A percentile compares a stretch with the other conserved stretches of the same genome.
Evolutionary conservation across 768 basidiomycete species (phyloP).

Genomic region (Mycena crocata): DNA sequence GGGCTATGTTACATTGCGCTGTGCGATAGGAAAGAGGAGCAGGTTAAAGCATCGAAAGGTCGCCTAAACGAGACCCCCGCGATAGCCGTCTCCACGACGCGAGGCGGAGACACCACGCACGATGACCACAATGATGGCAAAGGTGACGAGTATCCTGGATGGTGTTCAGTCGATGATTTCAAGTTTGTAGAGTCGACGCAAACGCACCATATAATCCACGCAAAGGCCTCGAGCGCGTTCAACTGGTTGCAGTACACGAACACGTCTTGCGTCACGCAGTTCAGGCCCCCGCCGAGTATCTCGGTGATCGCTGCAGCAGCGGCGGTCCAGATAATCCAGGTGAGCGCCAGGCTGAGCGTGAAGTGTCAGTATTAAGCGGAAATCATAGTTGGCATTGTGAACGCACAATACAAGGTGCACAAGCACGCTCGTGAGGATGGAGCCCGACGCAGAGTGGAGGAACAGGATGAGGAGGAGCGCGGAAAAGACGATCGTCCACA

Average conservation of each 20-base stretch:
- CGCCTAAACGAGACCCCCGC: conserved; percentile 60
- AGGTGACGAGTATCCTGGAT: conserved; percentile 71
- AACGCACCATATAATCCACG: conserved; percentile 79
- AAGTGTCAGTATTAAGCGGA: background rate
- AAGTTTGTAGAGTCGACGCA: background rate
- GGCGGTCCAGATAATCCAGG: conserved; percentile 85
- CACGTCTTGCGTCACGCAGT: conserved; percentile 65
- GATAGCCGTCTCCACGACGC: conserved; percentile 73
- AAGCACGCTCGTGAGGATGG: conserved; percentile 67
- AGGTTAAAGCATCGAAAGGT: background rate
- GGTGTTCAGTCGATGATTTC: conserved; percentile 6
- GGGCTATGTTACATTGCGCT: background rate
- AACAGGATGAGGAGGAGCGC: conserved; percentile 66
- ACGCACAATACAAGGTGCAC: conserved; percentile 76
- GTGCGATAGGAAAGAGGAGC: background rate
- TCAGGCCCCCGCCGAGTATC: conserved; percentile 73
- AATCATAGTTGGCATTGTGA: too few species aligned
- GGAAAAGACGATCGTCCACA: conserved; percentile 75
- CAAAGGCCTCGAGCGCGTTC: conserved; percentile 80
- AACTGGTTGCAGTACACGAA: conserved; percentile 80
- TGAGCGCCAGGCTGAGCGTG: conserved; percentile 65
- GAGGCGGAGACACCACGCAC: conserved; percentile 68
- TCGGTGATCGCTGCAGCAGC: conserved; percentile 78
- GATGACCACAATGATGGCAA: conserved; percentile 69
- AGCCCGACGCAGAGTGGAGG: conserved; percentile 59